Evolutionary conservation across 2,329 filamentous ascomycete genomes (phyloP).

Genomic region (Monosporascus sp.): DNA sequence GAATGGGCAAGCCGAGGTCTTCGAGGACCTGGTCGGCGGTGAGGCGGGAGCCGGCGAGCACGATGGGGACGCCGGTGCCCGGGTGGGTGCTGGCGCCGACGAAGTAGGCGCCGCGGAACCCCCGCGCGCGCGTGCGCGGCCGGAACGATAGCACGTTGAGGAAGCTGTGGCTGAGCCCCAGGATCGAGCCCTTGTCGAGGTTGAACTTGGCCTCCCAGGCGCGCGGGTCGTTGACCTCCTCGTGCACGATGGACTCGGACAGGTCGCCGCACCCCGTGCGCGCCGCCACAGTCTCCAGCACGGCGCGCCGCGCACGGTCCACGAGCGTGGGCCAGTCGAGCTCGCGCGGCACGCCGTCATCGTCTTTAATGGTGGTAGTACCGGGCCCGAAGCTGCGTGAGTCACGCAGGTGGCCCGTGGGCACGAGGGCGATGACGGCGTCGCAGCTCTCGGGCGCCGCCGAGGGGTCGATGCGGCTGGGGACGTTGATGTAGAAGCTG

Average conservation of each 20-base stretch:
- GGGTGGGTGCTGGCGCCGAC: constrained; percentile 73
- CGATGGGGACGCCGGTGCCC: constrained; percentile 70
- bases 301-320: constrained; percentile 49
- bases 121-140: constrained; percentile 49
- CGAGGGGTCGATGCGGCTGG: constrained; percentile 60
- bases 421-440: constrained; percentile 63
- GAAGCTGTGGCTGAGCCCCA: constrained; percentile 67
- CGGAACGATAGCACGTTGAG: constrained; percentile 67
- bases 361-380: constrained; percentile 13
- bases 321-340: constrained; percentile 60
- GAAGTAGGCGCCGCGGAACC: constrained; percentile 55
- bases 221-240: constrained; percentile 59
- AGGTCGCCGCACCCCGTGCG: constrained; percentile 53
- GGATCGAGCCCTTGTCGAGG: constrained; percentile 67
- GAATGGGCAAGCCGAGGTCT: constrained; percentile 23
- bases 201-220: constrained; percentile 66
- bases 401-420: constrained; percentile 60
- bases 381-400: constrained; percentile 29
- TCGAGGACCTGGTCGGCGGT: constrained; percentile 38
- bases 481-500: constrained; percentile 74
- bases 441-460: constrained; percentile 64
- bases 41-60: constrained; percentile 63
- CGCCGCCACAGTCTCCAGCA: constrained; percentile 54
- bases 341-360: constrained; percentile 27
- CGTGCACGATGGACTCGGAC: constrained; percentile 45